Conservation (phyloP, 495 filamentous ascomycete genomes). For the Aspergillus taichungensis region DNA sequence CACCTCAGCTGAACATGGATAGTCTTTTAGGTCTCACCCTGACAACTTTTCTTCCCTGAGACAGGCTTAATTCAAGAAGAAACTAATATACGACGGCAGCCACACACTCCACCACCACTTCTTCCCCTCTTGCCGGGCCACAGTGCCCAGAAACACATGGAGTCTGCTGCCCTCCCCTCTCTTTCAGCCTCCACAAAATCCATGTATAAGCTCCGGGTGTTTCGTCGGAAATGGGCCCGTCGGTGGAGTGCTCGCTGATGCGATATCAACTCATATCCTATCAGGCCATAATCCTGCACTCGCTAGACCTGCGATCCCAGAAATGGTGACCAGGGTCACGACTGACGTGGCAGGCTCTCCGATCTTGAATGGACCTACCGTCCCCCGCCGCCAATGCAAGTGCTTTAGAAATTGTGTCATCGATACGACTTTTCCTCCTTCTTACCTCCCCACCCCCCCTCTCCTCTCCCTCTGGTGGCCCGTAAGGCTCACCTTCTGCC, state of each 20-base stretch:
- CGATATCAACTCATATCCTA: conserved; percentile 6
- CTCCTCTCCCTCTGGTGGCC: not conserved
- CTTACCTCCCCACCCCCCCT: not conserved
- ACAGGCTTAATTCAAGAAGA: no score
- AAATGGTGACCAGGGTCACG: conserved; percentile 6
- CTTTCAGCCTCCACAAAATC: conserved; percentile 7
- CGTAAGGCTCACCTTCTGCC: no score
- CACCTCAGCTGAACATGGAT: no score
- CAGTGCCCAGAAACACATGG: not conserved
- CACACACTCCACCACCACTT: no score
- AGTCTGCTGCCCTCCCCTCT: not conserved
- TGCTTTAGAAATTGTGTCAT: conserved; percentile 2
- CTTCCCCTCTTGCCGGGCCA: no score
- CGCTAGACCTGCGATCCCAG: conserved; percentile 7
- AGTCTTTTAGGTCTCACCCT: no score
- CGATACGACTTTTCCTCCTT: not conserved
- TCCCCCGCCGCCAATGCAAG: conserved; percentile 4
- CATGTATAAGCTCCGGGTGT: conserved; percentile 1
- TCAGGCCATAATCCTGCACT: conserved; percentile 6
- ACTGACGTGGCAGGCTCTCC: conserved; percentile 17
- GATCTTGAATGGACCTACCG: conserved; percentile 8
- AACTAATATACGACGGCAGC: no score
- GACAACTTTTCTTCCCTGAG: no score
- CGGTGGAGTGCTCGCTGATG: conserved; percentile 4
- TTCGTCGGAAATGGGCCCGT: conserved; percentile 3